Percentiles rank a stretch among this genome's conserved stretches.
phyloP scores from a whole-genome alignment of 805 yeast genomes.

The Ogataea nitratoaversa region DNA sequence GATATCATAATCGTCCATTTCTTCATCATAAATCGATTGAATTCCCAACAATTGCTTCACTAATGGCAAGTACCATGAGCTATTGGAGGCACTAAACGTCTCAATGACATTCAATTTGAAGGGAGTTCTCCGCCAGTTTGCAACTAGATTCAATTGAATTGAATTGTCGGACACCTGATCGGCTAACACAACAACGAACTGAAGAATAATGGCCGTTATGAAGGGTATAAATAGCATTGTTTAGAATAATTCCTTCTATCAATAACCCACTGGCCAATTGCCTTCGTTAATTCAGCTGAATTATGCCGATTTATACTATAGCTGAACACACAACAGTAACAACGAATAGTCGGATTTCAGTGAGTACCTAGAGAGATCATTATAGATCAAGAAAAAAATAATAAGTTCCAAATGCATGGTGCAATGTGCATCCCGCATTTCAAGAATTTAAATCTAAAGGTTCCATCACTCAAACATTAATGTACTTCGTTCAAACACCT shows the following conservation, averaged over 20 bases:
- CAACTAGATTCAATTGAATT: slow-evolving; percentile 30
- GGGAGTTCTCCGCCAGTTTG: slow-evolving; percentile 39
- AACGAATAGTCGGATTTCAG: too few species aligned
- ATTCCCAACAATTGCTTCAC: slow-evolving; percentile 26
- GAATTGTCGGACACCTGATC: slow-evolving; percentile 10
- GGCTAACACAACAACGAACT: background rate
- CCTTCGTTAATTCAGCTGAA: too few species aligned
- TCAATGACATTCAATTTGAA: slow-evolving; percentile 41
- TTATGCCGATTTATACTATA: too few species aligned
- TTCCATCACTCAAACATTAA: too few species aligned
- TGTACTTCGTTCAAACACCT: too few species aligned
- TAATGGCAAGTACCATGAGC: slow-evolving; percentile 34
- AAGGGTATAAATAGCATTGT: background rate
- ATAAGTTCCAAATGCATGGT: too few species aligned
- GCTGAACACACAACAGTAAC: too few species aligned
- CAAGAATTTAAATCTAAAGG: too few species aligned
- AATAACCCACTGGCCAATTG: too few species aligned
- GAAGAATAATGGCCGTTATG: background rate
- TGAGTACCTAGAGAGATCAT: too few species aligned
- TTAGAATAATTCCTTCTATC: background rate
- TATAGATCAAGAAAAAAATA: too few species aligned
- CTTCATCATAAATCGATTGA: slow-evolving; percentile 20
- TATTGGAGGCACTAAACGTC: slow-evolving; percentile 33
- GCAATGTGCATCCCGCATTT: too few species aligned
- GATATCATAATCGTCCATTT: slow-evolving; percentile 28